Percentiles rank a stretch among this genome's conserved stretches.
Conservation (phyloP, 192 early-diverging fungal genomes). For the Rhizophagus clarus region DNA sequence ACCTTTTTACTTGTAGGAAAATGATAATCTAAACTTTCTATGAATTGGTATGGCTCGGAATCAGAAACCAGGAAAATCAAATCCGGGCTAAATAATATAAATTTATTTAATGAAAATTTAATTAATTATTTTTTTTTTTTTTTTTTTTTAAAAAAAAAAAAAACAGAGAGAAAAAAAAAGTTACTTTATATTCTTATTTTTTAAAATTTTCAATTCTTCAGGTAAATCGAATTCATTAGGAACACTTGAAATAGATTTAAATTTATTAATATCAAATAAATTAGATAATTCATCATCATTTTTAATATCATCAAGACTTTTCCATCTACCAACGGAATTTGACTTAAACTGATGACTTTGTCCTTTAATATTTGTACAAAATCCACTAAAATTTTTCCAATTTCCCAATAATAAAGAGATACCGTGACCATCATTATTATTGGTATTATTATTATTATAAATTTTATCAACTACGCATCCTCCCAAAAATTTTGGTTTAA, state of each 20-base stretch:
- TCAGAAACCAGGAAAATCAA: constrained; percentile 47
- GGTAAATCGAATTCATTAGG: constrained; percentile 12
- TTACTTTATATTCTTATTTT: neutral
- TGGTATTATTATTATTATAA: neutral
- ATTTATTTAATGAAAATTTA: neutral
- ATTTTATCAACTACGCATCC: constrained; percentile 24
- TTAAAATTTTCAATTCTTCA: neutral
- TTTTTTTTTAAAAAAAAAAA: neutral
- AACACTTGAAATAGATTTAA: constrained; percentile 2
- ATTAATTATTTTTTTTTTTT: neutral
- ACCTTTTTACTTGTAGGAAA: constrained; percentile 44
- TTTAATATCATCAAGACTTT: neutral
- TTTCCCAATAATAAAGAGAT: constrained; percentile 1
- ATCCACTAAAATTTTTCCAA: neutral
- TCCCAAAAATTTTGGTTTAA: neutral
- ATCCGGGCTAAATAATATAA: neutral
- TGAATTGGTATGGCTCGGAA: constrained; percentile 53
- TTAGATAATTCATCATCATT: neutral
- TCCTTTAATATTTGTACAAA: neutral
- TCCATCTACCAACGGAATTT: constrained; percentile 20
- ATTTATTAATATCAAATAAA: constrained; percentile 14
- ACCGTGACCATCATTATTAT: neutral
- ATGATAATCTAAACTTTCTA: constrained; percentile 52
- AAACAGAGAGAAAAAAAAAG: neutral
- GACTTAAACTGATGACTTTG: constrained; percentile 6